Evolutionary conservation across 768 basidiomycete species (phyloP), one percentile per base, ranked within the genome.

Genomic region (Mycena vitilis): DNA sequence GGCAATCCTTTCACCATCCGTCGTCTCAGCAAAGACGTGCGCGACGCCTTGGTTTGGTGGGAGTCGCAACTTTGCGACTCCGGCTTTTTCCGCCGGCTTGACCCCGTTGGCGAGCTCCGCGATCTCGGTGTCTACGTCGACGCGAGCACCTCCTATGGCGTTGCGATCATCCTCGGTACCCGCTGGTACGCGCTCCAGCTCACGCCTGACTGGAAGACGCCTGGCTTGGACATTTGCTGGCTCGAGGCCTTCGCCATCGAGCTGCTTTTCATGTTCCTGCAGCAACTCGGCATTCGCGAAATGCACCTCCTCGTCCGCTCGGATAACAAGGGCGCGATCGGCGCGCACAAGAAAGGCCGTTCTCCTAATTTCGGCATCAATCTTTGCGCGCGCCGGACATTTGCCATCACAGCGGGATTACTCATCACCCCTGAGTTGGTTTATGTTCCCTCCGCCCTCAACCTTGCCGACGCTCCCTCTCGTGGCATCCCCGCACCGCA

Each of bases 251-350:
- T 65, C n/a, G 30, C 64, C 2, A 51, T 65, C 30, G 57, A 65
- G 48, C 45, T 65, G 0, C 30, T 48, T 9, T 44, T 18, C 55
- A 25, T 47, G 22, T 65, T 65, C 8, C 37, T 65, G 1, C 11
- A 36, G 23, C 49, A 65, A 6, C 30, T 58, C n/a, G n/a, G 7
- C 4, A 23, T 25, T 40, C 18, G 6, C 8, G 36, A 56, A 6
- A 22, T 64, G 4, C 63, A 57, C 16, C 3, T 64, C 8, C 44
- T 48, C n/a, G 25, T 64, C 11, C 63, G 16, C 4, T 63, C 62
- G 5, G 62, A 63, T 42, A 63, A 63, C 42, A 45, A 63, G 37
- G 45, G 52, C 30, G 53, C 63, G 16, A 64, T 64, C 54, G 45
- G 63, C 45, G 54, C 25, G 5, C 60, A 62, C n/a, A 25, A 16